phyloP scores from a whole-genome alignment of 495 filamentous ascomycete genomes.

The Xylaria palmicola region DNA sequence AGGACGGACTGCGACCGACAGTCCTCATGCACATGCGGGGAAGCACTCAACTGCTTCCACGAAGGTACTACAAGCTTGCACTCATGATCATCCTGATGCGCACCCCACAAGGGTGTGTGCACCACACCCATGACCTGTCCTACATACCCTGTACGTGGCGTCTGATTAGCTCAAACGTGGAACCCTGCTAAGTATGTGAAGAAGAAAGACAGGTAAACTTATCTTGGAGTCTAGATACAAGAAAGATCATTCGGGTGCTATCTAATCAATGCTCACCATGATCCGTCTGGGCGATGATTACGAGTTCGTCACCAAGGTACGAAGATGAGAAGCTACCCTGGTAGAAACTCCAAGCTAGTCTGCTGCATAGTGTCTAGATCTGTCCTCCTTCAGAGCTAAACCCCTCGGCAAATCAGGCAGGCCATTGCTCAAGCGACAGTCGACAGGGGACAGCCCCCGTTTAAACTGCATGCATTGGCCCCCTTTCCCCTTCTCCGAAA shows the following conservation, averaged over 20 bases:
- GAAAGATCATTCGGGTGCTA: no score
- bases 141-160: no score
- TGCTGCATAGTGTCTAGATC: background rate
- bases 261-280: no score
- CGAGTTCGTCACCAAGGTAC: no score
- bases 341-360: background rate
- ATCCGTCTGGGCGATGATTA: no score
- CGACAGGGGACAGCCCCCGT: background rate
- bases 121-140: no score
- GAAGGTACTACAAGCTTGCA: background rate
- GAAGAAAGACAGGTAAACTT: no score
- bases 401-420: background rate
- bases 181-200: no score
- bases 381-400: background rate
- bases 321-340: no score
- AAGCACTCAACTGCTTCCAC: background rate
- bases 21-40: slow-evolving; percentile 4
- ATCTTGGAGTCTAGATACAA: no score
- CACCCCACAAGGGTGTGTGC: background rate
- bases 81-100: background rate
- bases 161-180: no score
- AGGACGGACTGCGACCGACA: background rate
- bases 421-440: slow-evolving; percentile 3
- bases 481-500: no score
- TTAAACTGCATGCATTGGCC: background rate